Base-by-base conservation (phyloP, 2,329 filamentous ascomycete genomes). In the Stagonosporopsis cucurbitacearum region DNA sequence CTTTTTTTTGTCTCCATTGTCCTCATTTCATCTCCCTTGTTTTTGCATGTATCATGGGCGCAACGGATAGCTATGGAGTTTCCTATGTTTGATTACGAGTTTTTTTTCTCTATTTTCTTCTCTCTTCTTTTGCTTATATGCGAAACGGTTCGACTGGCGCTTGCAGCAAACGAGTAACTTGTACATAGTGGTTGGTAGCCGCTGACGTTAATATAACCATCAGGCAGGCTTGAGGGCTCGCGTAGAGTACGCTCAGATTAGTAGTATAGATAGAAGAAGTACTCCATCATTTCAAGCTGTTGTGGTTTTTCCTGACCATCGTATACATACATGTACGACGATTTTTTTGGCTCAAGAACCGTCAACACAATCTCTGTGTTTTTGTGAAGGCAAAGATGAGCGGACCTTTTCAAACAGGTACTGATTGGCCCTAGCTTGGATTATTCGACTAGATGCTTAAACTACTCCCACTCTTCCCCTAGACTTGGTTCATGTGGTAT, bases 401-500 rank as follows among this genome's bases (percentile, higher is more conserved):
- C n/a, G n/a, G n/a, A 44, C 44, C 9, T 33, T 17, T 1, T 19
- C 26, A 28, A 15, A 35, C 9, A 8, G 11, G 17, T 13, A 28
- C n/a, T 35, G 20, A 6, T 30, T 30, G 33, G 48, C 30, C 44
- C 19, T 40, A 40, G 43, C 32, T 8, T 48, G 0, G 32, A 45
- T 49, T 53, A 26, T 19, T 19, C 2, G 25, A 26, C 28, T 26
- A 28, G n/a, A 35, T 40, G 26, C 33, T 12, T 23, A 30, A 2
- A 11, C 61, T 64, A 60, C 62, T 66, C 60, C 62, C 59, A 37
- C 50, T 59, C 50, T 43, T 54, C 57, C 49, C 51, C 54, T 37
- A 30, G 30, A 40, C 51, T 51, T 12, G 40, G 56, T 50, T 47
- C 52, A 62, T 59, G 44, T 68, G 66, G 66, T 69, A 69, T 69